Base-by-base conservation (phyloP, 495 filamentous ascomycete genomes). In the Neurospora sp. region DNA sequence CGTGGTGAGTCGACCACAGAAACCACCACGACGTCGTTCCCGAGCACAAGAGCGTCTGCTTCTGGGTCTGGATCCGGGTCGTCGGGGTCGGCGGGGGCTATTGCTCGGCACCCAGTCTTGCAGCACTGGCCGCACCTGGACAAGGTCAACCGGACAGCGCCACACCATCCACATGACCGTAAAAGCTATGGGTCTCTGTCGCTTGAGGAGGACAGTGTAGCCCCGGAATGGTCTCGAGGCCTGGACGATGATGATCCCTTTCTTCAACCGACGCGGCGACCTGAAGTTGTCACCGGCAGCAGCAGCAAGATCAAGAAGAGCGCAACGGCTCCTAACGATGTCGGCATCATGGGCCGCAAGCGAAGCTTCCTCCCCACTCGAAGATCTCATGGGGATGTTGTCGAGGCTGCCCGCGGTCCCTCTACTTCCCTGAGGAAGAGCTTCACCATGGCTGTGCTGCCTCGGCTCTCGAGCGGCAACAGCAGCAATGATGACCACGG, bases 1-100 rank as follows among this genome's bases (percentile, higher is more conserved):
- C 72, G 74, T 12, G 69, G 69, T 38, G 46, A 71, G n/a, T 73
- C 72, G 2, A 72, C 73, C 2, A 27, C 22, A 2, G 71, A 70
- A 2, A 46, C 59, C 16, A 18, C 27, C 0, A 71, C 76, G 5
- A 74, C 38, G 4, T 68, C 74, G 1, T 73, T 72, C 41, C 72
- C 42, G 12, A 74, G 68, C 44, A 71, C 69, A 11, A 38, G 73
- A 37, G 38, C 20, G 12, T 53, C 46, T 14, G 46, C 46, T 22
- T 68, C 71, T 14, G 71, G 71, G 5, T 61, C 42, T 69, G 71
- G n/a, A 72, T 73, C 39, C 11, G 61, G 46, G 2, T 27, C n/a
- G 16, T 44, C 42, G 10, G 48, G 31, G 20, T 44, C 27, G 41
- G 27, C 39, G 22, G 53, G 59, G 14, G 39, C 22, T 16, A 22